Conservation (phyloP, 108 stramenopile genomes). For the Chaetoceros muelleri region DNA sequence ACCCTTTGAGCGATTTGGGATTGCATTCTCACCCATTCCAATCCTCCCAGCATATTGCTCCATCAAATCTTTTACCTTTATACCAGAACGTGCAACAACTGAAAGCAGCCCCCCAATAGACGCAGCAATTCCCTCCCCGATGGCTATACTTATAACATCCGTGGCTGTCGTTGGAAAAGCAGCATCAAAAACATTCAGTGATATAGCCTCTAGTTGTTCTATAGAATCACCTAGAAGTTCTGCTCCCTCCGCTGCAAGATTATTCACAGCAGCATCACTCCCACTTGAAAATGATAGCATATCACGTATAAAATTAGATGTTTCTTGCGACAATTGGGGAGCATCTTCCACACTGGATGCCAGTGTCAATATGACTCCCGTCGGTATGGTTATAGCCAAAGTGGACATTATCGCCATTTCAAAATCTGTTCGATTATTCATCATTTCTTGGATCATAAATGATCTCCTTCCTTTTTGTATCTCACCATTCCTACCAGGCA, state of each 20-base stretch:
- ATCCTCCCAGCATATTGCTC: not conserved
- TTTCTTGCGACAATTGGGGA: slow-evolving; percentile 10
- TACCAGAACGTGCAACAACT: slow-evolving; percentile 9
- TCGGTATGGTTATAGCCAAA: slow-evolving; percentile 14
- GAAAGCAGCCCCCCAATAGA: slow-evolving; percentile 40
- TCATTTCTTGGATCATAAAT: too few species aligned
- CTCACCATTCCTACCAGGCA: too few species aligned
- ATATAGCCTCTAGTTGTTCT: not conserved
- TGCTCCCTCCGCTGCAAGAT: slow-evolving; percentile 6
- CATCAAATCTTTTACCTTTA: not conserved
- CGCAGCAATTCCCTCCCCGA: slow-evolving; percentile 68
- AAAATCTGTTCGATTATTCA: not conserved
- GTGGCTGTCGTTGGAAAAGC: slow-evolving; percentile 47
- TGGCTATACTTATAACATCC: slow-evolving; percentile 49
- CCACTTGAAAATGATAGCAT: slow-evolving; percentile 6
- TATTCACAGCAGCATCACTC: slow-evolving; percentile 5
- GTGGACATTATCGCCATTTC: slow-evolving; percentile 43
- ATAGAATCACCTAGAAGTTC: slow-evolving; percentile 14
- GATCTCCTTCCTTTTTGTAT: too few species aligned
- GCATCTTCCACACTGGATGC: slow-evolving; percentile 12
- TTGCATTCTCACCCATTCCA: too few species aligned
- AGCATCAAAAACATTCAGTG: slow-evolving; percentile 30
- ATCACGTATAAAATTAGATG: slow-evolving; percentile 11
- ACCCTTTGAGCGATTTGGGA: too few species aligned
- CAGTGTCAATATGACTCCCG: slow-evolving; percentile 27